Evolutionary conservation across 2,329 filamentous ascomycete species (phyloP).

Genomic region (Pseudocercospora crystallina): DNA sequence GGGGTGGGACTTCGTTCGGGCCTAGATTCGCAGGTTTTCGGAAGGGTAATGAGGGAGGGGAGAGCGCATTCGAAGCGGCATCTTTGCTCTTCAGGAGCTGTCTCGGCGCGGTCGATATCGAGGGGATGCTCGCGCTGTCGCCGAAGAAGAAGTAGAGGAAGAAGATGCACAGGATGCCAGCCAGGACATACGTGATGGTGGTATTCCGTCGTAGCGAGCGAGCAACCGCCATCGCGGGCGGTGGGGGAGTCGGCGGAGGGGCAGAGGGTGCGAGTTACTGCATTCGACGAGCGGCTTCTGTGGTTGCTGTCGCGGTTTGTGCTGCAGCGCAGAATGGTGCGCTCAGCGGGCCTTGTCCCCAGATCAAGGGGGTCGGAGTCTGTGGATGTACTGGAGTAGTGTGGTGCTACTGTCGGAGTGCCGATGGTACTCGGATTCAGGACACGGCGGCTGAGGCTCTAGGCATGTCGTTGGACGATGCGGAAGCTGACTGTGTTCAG

Average conservation of each 20-base stretch:
- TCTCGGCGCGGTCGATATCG: constrained; percentile 46
- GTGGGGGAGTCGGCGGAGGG: background rate
- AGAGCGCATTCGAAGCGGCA: constrained; percentile 68
- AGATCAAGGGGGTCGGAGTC: no score
- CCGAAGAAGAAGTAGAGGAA: constrained; percentile 51
- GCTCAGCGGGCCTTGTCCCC: no score
- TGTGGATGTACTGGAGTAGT: background rate
- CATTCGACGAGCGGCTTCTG: background rate
- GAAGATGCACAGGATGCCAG: constrained; percentile 66
- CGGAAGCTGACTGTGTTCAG: no score
- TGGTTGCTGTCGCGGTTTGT: background rate
- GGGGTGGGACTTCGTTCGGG: constrained; percentile 56
- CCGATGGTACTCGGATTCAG: no score
- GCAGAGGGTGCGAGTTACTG: background rate
- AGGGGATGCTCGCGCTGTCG: constrained; percentile 63
- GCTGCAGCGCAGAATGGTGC: background rate
- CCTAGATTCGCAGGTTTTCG: constrained; percentile 61
- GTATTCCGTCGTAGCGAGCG: constrained; percentile 77
- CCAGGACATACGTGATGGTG: constrained; percentile 72
- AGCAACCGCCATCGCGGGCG: constrained; percentile 53
- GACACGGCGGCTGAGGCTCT: no score
- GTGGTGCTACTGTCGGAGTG: no score
- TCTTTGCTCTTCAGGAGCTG: constrained; percentile 51
- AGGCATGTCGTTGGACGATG: no score
- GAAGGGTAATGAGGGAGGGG: constrained; percentile 72